phyloP scores from a whole-genome alignment of 805 yeast species.

The Lachancea mirantina region DNA sequence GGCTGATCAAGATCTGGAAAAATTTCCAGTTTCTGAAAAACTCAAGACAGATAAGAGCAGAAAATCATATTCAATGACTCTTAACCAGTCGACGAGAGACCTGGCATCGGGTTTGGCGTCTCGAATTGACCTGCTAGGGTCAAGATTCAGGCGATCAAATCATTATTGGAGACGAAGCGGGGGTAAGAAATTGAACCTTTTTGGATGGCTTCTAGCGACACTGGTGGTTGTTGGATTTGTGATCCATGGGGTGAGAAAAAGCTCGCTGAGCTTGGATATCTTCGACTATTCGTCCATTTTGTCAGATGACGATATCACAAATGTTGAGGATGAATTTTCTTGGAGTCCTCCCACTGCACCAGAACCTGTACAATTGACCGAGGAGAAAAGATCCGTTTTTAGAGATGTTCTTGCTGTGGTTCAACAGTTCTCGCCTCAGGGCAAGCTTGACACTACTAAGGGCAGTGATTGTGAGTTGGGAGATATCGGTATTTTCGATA shows the following conservation, averaged over 20 bases:
- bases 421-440: slow-evolving; percentile 20
- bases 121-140: slow-evolving; percentile 2
- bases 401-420: slow-evolving; percentile 19
- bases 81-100: background rate
- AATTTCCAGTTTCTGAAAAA: background rate
- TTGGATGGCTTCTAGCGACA: too few species aligned
- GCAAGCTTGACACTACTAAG: slow-evolving; percentile 15
- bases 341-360: too few species aligned
- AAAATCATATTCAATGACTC: slow-evolving; percentile 2
- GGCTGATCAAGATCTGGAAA: background rate
- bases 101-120: slow-evolving; percentile 1
- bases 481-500: slow-evolving; percentile 20
- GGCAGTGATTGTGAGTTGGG: slow-evolving; percentile 15
- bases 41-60: background rate
- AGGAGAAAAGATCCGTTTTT: slow-evolving; percentile 13
- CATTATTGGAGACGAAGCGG: slow-evolving; percentile 6
- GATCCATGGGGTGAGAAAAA: background rate
- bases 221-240: too few species aligned
- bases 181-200: slow-evolving; percentile 1
- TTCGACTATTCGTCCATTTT: background rate
- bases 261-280: slow-evolving; percentile 1
- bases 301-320: too few species aligned
- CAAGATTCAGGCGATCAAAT: slow-evolving; percentile 6
- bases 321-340: too few species aligned
- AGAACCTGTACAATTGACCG: too few species aligned